Conservation (phyloP, 1,139 yeast genomes). For the Kodamaea derodonti region DNA sequence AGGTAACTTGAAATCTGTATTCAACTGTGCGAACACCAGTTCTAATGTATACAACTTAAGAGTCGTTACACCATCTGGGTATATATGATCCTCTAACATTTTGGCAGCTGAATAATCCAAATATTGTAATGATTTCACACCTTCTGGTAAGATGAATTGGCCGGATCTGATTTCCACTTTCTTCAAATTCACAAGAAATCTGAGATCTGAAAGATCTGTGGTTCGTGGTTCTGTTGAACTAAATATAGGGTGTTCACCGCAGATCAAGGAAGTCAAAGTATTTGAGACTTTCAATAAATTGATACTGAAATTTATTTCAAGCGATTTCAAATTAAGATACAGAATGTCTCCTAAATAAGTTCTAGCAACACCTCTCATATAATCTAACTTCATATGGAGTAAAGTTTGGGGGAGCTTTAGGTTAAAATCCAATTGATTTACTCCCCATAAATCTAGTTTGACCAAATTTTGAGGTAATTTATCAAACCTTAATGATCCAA, state of each 20-base stretch:
- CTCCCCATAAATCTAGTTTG: neutral
- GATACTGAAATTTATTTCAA: neutral
- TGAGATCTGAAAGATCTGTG: neutral
- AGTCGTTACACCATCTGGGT: neutral
- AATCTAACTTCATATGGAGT: neutral
- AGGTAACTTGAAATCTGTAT: neutral
- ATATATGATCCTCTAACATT: neutral
- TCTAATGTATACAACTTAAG: neutral
- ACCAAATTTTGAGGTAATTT: neutral
- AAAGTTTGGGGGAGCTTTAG: neutral
- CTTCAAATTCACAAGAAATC: neutral
- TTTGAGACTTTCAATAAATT: neutral
- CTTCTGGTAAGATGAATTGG: neutral
- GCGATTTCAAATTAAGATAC: neutral
- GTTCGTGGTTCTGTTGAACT: neutral
- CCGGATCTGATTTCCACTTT: neutral
- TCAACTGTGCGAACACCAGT: neutral
- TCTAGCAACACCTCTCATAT: neutral
- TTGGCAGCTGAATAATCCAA: neutral
- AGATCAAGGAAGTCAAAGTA: neutral
- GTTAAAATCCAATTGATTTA: neutral
- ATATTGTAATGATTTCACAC: neutral
- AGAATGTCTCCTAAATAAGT: neutral
- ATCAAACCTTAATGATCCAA: neutral
- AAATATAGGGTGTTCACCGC: neutral